Base-by-base conservation (phyloP, 2,329 filamentous ascomycete species). In the Hyphodiscus sp. region DNA sequence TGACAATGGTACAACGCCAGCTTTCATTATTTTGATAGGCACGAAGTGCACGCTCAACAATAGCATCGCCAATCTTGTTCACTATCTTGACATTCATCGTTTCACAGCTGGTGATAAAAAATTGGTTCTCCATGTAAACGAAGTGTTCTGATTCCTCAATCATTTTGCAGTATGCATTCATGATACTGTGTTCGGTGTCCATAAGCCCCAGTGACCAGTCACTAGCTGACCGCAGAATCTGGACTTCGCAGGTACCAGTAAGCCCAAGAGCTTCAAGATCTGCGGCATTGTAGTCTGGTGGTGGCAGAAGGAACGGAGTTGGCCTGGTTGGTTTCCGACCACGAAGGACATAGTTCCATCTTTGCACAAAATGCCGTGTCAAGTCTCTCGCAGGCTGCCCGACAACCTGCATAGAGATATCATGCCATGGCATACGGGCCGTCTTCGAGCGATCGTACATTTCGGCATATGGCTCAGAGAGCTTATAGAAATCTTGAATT, bases 101-200 rank as follows among this genome's bases (percentile, higher is more conserved):
- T 65, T 94, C 87, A 49, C 89, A 94, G 61, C 89, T 95, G 38
- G 89, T 95, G 69, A 99, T 88, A 74, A 95, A 99, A 72, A 97
- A 99, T 67, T 99, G 94, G 67, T 99, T 99, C 69, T 99, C 94
- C 61, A 97, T 96, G 71, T 99, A 97, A 49, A 97, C 89, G 65
- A 96, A 96, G 69, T 97, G 94, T 47, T 99, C 90, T 1, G 91
- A 96, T 59, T 92, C 87, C 60, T 94, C 86, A 62, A 99, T 99
- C 76, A 95, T 83, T 68, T 95, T 94, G 61, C 95, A 81, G 66
- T 97, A 97, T 2, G 94, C 92, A 59, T 87, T 94, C 78, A 95
- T 91, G 67, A 99, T 97, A 67, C 92, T 97, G 70, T 91, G 86
- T 69, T 99, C 94, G 0, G 86, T 88, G 55, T 90, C 82, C 52